Evolutionary conservation across 495 filamentous ascomycete species (phyloP).

Genomic region (Aspergillus heteromorphus): DNA sequence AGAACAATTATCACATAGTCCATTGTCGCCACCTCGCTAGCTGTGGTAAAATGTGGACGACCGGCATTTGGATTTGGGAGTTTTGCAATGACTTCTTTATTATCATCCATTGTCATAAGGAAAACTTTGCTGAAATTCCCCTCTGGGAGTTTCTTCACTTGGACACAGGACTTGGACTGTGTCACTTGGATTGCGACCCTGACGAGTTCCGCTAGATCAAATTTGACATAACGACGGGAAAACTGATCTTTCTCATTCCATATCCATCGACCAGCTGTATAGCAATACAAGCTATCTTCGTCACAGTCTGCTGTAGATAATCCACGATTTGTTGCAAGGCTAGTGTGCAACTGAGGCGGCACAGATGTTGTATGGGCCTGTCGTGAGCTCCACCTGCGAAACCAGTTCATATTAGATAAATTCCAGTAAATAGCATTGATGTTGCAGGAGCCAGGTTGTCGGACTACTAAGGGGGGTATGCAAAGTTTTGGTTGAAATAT

Average conservation of each 20-base stretch:
- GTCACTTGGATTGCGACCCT: neutral
- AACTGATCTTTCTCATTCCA: neutral
- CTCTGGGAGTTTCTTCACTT: conserved; percentile 13
- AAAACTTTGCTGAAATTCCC: conserved; percentile 34
- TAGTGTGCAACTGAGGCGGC: neutral
- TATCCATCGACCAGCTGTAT: neutral
- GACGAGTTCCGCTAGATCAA: neutral
- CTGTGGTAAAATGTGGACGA: neutral
- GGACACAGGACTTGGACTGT: neutral
- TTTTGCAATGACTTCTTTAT: conserved; percentile 16
- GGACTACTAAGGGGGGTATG: too few species aligned
- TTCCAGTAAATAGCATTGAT: too few species aligned
- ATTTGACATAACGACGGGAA: neutral
- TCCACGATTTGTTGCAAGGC: neutral
- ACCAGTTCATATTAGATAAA: neutral
- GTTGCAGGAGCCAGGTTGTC: too few species aligned
- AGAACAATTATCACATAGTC: neutral
- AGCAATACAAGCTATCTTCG: neutral
- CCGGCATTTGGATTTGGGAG: conserved; percentile 4
- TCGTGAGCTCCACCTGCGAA: neutral
- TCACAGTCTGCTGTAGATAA: neutral
- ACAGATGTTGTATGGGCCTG: neutral
- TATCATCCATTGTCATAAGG: conserved; percentile 27
- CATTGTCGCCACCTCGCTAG: conserved; percentile 2
- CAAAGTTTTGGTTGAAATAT: too few species aligned